Percentiles rank a stretch among this genome's conserved stretches.
These are phyloP conservation scores for Mollisia scopiformis DNA, from an alignment of 2,329 filamentous ascomycete species.

Conservation along the genomic window DNA sequence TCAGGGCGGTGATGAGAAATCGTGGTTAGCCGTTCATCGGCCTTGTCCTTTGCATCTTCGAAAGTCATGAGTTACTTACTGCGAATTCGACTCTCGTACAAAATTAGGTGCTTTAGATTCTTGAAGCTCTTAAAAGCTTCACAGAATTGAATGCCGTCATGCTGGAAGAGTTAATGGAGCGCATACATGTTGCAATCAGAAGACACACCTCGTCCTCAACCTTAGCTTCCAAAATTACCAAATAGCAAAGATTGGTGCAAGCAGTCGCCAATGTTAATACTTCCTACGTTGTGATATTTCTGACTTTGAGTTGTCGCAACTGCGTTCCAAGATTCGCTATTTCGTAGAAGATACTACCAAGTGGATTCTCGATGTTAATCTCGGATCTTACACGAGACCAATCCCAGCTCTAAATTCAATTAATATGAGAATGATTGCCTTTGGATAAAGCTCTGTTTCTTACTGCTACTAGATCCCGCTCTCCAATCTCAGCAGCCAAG, in stretches of 20 bases:
- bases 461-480: background rate
- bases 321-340: background rate
- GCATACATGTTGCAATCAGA: background rate
- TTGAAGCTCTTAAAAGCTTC: background rate
- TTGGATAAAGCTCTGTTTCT: background rate
- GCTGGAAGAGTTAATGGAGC: background rate
- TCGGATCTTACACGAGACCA: background rate
- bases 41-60: background rate
- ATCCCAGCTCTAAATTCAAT: background rate
- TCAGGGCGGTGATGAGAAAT: no score
- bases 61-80: background rate
- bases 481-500: background rate
- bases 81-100: background rate
- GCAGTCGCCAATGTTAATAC: background rate
- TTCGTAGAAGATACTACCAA: background rate
- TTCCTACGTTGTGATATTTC: background rate
- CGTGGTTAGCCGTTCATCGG: background rate
- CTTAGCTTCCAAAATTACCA: background rate
- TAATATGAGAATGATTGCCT: background rate
- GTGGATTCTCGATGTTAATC: background rate
- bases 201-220: background rate
- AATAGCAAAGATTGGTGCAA: background rate
- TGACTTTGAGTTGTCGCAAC: background rate
- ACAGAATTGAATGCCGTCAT: background rate
- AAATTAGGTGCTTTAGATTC: background rate